Evolutionary conservation across 164 flowering plant species (phyloP), one percentile per base, ranked within the genome.

Genomic region (Euptelea pleiosperma): DNA sequence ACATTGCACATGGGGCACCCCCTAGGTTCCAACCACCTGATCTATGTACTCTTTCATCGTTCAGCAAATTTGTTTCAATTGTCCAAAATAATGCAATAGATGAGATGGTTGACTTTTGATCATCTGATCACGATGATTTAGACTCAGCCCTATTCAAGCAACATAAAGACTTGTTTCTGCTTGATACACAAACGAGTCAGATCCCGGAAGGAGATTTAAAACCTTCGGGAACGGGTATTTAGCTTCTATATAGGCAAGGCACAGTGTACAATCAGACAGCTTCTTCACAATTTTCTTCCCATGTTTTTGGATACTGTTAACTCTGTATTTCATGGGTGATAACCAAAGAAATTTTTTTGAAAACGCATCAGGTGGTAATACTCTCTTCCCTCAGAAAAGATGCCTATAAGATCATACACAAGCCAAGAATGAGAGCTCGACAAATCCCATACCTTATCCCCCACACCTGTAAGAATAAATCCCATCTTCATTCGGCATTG

Each of bases 401-500:
- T 18, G 37, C 3, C 45, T 1, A 46, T 22, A 18, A 24, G 4
- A 45, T 10, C 1, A 18, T 15, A 45, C n/a, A 34, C 9, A 15
- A 24, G 5, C 9, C 19, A 33, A 31, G 21, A 42, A 36, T 25
- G n/a, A n/a, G n/a, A n/a, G 2, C 25, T 21, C 19, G 1, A 40
- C 8, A 25, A 35, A 39, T 9, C 29, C 12, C 54, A 55, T 70
- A 91, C 98, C 91, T 86, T 85, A 60, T 89, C 96, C 55, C 92
- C 95, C 1, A 77, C 87, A 66, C 98, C 98, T 37, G 95, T 85
- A 57, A 87, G 81, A 70, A 84, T 48, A 68, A 71, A 70, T 19
- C 98, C 95, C 91, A 70, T 82, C 83, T 80, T 91, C 96, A 91
- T 82, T 8, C 89, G 80, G 70, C 92, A 89, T 67, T 82, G 93